Evolutionary conservation across 2,329 filamentous ascomycete species (phyloP).

Genomic region (Dothistroma pini): DNA sequence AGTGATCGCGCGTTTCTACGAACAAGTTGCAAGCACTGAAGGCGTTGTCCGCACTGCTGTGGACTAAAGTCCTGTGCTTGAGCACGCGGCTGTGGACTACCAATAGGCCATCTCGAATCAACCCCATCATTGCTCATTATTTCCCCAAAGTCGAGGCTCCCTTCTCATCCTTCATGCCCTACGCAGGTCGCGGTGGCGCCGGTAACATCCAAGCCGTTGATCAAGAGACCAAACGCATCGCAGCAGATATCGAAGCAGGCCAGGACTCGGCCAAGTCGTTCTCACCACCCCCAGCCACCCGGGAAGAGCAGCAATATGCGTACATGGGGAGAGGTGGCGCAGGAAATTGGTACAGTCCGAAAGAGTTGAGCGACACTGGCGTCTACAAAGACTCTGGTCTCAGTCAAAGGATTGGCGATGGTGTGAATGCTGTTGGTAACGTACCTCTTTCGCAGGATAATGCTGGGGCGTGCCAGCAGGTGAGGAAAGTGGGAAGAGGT

Average conservation of each 20-base stretch:
- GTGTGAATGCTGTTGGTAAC: conserved; percentile 1
- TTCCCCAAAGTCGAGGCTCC: not conserved
- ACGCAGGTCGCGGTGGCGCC: conserved; percentile 43
- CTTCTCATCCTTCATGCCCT: conserved; percentile 10
- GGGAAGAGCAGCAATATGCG: conserved; percentile 39
- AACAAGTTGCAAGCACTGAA: not conserved
- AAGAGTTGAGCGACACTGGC: conserved; percentile 38
- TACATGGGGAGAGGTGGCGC: conserved; percentile 46
- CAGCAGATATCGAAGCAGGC: conserved; percentile 41
- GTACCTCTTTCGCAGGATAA: not conserved
- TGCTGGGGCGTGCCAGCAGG: not conserved
- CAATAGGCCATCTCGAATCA: not conserved
- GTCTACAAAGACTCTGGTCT: conserved; percentile 30
- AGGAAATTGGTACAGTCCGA: conserved; percentile 47
- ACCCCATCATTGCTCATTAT: no score
- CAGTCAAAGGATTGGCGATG: conserved; percentile 1
- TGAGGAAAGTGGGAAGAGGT: conserved; percentile 36
- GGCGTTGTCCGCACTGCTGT: no score
- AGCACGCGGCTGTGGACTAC: not conserved
- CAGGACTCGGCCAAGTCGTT: conserved; percentile 21
- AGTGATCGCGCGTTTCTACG: not conserved
- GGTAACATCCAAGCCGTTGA: conserved; percentile 40
- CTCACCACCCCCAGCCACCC: conserved; percentile 4
- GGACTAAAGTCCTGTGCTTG: not conserved
- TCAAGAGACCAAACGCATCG: conserved; percentile 29